Evolutionary conservation across 2,329 filamentous ascomycete genomes (phyloP).

Genomic region (Penicillium sp.): DNA sequence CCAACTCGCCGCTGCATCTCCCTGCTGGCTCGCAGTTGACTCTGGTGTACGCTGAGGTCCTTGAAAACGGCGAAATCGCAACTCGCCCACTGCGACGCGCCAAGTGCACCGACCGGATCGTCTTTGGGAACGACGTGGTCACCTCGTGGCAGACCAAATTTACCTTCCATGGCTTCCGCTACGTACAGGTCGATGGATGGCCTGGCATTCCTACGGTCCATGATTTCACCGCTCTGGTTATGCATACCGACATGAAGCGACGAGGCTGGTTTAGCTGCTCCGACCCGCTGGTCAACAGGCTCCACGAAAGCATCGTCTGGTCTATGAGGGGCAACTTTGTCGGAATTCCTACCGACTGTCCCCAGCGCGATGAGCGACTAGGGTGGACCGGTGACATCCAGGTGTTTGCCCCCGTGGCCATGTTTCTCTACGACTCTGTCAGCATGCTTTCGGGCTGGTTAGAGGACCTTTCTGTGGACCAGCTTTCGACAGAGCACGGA

Average conservation of each 20-base stretch:
- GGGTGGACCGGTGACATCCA: constrained; percentile 60
- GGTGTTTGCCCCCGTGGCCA: constrained; percentile 57
- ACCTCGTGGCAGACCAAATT: constrained; percentile 52
- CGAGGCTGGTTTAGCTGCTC: constrained; percentile 60
- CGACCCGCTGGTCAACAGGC: constrained; percentile 55
- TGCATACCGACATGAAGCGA: constrained; percentile 59
- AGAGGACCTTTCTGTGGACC: constrained; percentile 50
- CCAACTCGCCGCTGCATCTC: constrained; percentile 32
- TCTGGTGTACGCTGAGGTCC: constrained; percentile 61
- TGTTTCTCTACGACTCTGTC: constrained; percentile 59
- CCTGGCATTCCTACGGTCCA: constrained; percentile 9
- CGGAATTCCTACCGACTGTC: constrained; percentile 62
- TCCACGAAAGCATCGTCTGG: constrained; percentile 62
- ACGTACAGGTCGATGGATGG: constrained; percentile 43
- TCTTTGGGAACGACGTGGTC: constrained; percentile 33
- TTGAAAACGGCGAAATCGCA: constrained; percentile 54
- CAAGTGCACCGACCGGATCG: constrained; percentile 49
- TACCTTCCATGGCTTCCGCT: constrained; percentile 61
- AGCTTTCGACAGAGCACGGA: constrained; percentile 27
- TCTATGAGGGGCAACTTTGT: constrained; percentile 65
- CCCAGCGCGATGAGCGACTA: constrained; percentile 60
- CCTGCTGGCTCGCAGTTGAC: constrained; percentile 15
- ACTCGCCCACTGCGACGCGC: constrained; percentile 52
- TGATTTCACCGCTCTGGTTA: constrained; percentile 44
- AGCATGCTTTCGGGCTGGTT: constrained; percentile 60